Base-by-base conservation (phyloP, 2,329 filamentous ascomycete species). In the Colletotrichum navitas region DNA sequence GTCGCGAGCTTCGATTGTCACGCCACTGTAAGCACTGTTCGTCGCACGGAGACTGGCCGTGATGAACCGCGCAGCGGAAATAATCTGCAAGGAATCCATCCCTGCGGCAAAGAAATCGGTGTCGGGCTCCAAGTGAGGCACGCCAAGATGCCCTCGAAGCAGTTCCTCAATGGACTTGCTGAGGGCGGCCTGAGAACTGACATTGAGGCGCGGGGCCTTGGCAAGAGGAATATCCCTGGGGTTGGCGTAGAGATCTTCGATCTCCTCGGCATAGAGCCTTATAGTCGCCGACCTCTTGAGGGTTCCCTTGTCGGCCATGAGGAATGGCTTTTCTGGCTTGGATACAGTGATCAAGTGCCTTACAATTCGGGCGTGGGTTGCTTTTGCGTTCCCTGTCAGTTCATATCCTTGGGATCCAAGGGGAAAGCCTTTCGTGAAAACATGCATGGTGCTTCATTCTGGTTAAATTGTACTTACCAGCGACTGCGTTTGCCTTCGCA, bases 221-320 rank as follows among this genome's bases (percentile, higher is more conserved):
- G 72, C n/a, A 0, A 63, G 52, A 5, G 69, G 45, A 18, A 63
- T 47, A 0, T 75, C 72, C 14, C 75, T 77, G 0, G 75, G 78
- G 0, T 76, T 72, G 5, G 77, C 74, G 66, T 86, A 87, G 0
- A 86, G 65, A 21, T 76, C 74, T 34, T 85, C 79, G 29, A 87
- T 85, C 67, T 85, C 82, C 0, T 81, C 76, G 32, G 80, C 76
- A 72, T 87, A 87, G 43, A 83, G 61, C 52, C 79, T 81, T 1
- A 83, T 52, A 0, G 84, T 82, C 1, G 66, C 74, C 0, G 77
- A 74, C n/a, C 84, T 80, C 75, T 84, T 84, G 7, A 87, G 74
- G 0, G 83, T 84, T 1, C 85, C 85, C 74, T 88, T 88, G 1
- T 80, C 79, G 0, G 85, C 81, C 3, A 83, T 79, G 0, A 78